Evolutionary conservation across 306 rosid species (phyloP).

Genomic region (Trifolium dubium): DNA sequence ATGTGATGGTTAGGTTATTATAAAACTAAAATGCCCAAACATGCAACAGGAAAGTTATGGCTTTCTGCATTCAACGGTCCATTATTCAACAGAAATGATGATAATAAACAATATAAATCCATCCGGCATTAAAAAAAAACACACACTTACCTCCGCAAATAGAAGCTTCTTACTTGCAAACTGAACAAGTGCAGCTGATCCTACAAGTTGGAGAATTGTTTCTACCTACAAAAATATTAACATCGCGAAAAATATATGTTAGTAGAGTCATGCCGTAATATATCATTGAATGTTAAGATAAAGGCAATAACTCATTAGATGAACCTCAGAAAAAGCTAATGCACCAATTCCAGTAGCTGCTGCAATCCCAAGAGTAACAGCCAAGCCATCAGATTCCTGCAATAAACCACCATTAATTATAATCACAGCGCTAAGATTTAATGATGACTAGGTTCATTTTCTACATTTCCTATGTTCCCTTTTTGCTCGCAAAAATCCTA

Average conservation of each 20-base stretch:
- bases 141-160: constrained; percentile 75
- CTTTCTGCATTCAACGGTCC: neutral
- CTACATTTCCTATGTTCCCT: neutral
- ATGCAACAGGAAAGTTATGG: neutral
- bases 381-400: constrained; percentile 73
- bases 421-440: neutral
- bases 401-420: constrained; percentile 38
- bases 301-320: constrained; percentile 20
- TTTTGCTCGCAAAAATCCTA: neutral
- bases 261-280: constrained; percentile 14
- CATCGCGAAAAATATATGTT: constrained; percentile 18
- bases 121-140: constrained; percentile 4
- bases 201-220: constrained; percentile 83
- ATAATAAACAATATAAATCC: constrained; percentile 1
- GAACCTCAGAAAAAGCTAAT: constrained; percentile 79
- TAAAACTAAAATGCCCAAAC: constrained; percentile 10
- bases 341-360: constrained; percentile 75
- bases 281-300: neutral
- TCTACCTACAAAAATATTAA: constrained; percentile 63
- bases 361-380: constrained; percentile 69
- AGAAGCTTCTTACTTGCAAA: constrained; percentile 81
- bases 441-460: neutral
- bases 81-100: neutral
- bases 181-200: constrained; percentile 90
- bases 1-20: neutral